Evolutionary conservation across 371 early-diverging fungal species (phyloP), one percentile per base, ranked within the genome.

Genomic region (Dichotomocladium elegans): DNA sequence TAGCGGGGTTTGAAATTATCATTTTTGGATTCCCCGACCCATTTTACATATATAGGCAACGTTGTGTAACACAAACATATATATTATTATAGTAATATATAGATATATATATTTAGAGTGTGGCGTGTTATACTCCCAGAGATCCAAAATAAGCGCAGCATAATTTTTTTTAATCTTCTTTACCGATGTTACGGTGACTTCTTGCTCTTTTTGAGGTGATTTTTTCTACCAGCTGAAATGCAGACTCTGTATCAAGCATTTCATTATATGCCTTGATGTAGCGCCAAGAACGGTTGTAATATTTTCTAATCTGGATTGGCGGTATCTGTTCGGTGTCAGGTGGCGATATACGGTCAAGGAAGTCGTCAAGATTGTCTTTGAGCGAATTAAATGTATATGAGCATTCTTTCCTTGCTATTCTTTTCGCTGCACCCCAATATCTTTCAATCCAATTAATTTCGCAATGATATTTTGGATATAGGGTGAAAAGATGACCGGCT

Each of bases 381-480:
- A 29, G 11, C 14, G 53, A 42, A n/a, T 5, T 3, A 27, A 31
- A 53, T 14, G 44, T 19, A 40, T 53, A 53, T 14, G 27, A 29
- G 30, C 41, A 53, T 21, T 53, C 27, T 7, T 22, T 24, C 35
- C 47, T n/a, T 34, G 47, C 41, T 7, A 37, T 47, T 22, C 47
- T 45, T 37, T 47, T 40, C 26, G 45, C 24, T 11, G 29, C 41
- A 30, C 7, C 45, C 47, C 55, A 45, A 19, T 45, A 44, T 7
- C 55, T 33, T 25, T 55, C 55, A 4, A 55, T 55, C 35, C 24
- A 55, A 48, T 61, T 61, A 14, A 25, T 51, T 31, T 56, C 53
- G 31, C 57, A 56, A 43, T 45, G 49, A 27, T 40, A 61, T 40
- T 55, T 61, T n/a, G 31, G 45, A 28, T 57, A 53, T 17, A 48